A percentile compares a stretch with the other conserved stretches of the same genome.
Evolutionary conservation across 129 eudicot genomes (phyloP).

Genomic region (Lactuca saligna): DNA sequence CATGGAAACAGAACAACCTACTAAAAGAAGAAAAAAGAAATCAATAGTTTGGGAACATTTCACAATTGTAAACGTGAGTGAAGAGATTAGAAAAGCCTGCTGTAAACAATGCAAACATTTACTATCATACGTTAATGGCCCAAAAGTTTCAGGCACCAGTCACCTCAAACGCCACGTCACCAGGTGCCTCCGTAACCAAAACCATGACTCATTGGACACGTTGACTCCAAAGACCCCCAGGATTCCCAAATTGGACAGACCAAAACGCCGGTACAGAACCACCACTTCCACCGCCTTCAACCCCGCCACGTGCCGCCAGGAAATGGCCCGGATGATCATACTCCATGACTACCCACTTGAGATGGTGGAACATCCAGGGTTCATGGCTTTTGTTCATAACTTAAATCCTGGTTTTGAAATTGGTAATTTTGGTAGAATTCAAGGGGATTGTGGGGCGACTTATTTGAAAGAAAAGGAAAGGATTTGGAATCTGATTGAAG

Average conservation of each 20-base stretch:
- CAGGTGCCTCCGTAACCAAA: slow-evolving; percentile 73
- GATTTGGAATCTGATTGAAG: slow-evolving; percentile 62
- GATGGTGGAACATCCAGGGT: slow-evolving; percentile 89
- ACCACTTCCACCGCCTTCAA: slow-evolving; percentile 48
- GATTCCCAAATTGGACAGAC: slow-evolving; percentile 28
- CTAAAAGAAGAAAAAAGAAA: slow-evolving; percentile 69
- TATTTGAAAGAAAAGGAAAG: slow-evolving; percentile 64
- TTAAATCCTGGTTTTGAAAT: slow-evolving; percentile 84
- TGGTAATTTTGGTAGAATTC: slow-evolving; percentile 73
- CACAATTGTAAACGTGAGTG: slow-evolving; percentile 64
- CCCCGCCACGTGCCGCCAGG: slow-evolving; percentile 71
- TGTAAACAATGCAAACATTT: slow-evolving; percentile 84
- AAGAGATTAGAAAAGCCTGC: slow-evolving; percentile 67
- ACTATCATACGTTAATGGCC: slow-evolving; percentile 84
- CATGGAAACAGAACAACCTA: slow-evolving; percentile 29
- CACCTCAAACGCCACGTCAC: slow-evolving; percentile 95
- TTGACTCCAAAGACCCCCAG: slow-evolving; percentile 41
- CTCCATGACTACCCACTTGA: slow-evolving; percentile 91
- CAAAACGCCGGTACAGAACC: slow-evolving; percentile 68
- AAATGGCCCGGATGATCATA: slow-evolving; percentile 83
- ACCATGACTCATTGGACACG: slow-evolving; percentile 37
- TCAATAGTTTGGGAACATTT: slow-evolving; percentile 93
- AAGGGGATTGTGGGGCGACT: slow-evolving; percentile 86
- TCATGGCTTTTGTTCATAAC: slow-evolving; percentile 70
- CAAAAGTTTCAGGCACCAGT: slow-evolving; percentile 89